These are phyloP conservation scores for Astraeus odoratus DNA, from an alignment of 768 basidiomycete genomes.

Conservation along the genomic window DNA sequence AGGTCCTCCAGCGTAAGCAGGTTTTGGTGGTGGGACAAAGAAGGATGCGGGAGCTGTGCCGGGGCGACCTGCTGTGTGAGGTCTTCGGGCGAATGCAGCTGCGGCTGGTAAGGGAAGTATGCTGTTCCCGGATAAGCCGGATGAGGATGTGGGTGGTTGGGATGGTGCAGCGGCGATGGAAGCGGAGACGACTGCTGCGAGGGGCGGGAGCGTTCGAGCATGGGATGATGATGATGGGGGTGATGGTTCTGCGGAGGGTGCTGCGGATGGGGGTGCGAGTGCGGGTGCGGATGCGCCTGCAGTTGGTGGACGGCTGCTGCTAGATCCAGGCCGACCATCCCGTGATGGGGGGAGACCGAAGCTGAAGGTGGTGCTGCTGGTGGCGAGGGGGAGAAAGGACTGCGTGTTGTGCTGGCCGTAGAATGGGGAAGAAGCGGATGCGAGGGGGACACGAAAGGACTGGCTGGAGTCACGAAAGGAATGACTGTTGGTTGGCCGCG, in stretches of 20 bases:
- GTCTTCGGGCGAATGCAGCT: conserved; percentile 44
- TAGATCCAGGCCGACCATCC: conserved; percentile 40
- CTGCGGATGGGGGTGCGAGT: too few species aligned
- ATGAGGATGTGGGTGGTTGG: conserved; percentile 32
- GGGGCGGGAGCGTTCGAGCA: conserved; percentile 59
- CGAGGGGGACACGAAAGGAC: conserved; percentile 69
- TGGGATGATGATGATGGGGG: conserved; percentile 24
- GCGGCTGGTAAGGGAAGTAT: conserved; percentile 55
- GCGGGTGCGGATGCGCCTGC: too few species aligned
- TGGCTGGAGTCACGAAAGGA: conserved; percentile 78
- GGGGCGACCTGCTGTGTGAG: conserved; percentile 56
- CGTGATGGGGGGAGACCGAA: conserved; percentile 33
- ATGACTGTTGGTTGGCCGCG: conserved; percentile 41
- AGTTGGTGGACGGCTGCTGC: conserved; percentile 47
- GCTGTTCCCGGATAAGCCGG: conserved; percentile 38
- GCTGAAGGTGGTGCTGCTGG: conserved; percentile 34
- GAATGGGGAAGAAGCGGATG: conserved; percentile 34
- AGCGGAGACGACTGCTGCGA: conserved; percentile 72
- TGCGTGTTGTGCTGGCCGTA: conserved; percentile 42
- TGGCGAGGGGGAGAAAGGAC: conserved; percentile 62
- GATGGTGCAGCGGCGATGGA: conserved; percentile 46
- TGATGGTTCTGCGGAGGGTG: neutral
- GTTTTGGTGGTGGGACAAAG: conserved; percentile 36
- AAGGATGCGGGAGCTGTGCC: conserved; percentile 66
- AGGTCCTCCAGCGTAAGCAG: conserved; percentile 43